Conservation (phyloP, 345 rosid species). For the Anacardium occidentale region DNA sequence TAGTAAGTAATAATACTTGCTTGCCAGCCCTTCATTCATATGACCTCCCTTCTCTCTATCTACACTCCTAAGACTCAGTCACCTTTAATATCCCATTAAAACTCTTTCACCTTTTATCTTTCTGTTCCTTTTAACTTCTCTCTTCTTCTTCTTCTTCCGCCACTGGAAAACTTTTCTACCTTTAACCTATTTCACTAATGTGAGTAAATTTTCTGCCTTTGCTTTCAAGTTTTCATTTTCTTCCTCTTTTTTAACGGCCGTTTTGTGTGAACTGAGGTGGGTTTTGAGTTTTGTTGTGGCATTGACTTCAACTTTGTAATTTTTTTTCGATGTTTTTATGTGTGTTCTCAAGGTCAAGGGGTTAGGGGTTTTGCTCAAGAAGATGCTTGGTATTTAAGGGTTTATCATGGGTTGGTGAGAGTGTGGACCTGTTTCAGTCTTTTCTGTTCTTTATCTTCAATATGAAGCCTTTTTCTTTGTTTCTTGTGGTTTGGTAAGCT, state of each 20-base stretch:
- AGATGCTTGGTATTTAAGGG: constrained; percentile 53
- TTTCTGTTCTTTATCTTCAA: constrained; percentile 37
- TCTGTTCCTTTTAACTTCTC: background rate
- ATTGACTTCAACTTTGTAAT: constrained; percentile 28
- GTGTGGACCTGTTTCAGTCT: constrained; percentile 44
- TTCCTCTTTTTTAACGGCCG: background rate
- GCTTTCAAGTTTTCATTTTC: background rate
- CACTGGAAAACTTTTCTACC: constrained; percentile 19
- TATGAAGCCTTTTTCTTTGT: constrained; percentile 40
- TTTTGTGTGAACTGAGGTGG: constrained; percentile 14
- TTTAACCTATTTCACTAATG: constrained; percentile 22
- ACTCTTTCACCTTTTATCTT: constrained; percentile 22
- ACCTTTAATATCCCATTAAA: constrained; percentile 15
- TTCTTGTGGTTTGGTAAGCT: constrained; percentile 52
- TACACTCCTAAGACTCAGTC: constrained; percentile 20
- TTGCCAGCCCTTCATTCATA: background rate
- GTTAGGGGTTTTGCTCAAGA: constrained; percentile 18
- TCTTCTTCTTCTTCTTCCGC: background rate
- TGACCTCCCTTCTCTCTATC: constrained; percentile 17
- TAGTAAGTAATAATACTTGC: constrained; percentile 13
- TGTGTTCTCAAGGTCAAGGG: constrained; percentile 48
- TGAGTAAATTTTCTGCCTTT: constrained; percentile 20
- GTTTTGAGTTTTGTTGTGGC: constrained; percentile 18
- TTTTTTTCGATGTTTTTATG: background rate
- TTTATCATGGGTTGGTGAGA: constrained; percentile 51